Percentiles rank a stretch among this genome's conserved stretches.
Evolutionary conservation across 768 basidiomycete species (phyloP).

Genomic region (Guyanaporus albipodus): DNA sequence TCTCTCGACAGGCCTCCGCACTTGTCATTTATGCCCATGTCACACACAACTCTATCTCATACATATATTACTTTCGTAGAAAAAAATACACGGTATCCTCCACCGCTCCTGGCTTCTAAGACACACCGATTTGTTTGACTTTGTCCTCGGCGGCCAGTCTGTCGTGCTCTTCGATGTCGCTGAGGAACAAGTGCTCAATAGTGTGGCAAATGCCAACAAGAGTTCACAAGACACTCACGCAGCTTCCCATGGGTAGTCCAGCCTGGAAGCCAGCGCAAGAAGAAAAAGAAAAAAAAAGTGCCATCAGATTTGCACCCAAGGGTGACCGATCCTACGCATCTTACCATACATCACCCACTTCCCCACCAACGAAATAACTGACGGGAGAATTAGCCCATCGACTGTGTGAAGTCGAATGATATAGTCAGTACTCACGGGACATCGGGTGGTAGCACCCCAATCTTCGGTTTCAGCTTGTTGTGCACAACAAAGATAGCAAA

Average conservation of each 20-base stretch:
- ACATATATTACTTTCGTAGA: too few species aligned
- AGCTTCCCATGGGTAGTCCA: slow-evolving; percentile 85
- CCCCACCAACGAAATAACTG: slow-evolving; percentile 79
- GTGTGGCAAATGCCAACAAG: background rate
- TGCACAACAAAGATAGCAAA: slow-evolving; percentile 95
- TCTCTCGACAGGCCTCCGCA: slow-evolving; percentile 1
- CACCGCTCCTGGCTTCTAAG: background rate
- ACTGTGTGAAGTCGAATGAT: slow-evolving; percentile 1
- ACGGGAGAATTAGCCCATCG: slow-evolving; percentile 8
- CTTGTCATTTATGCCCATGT: too few species aligned
- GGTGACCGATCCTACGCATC: slow-evolving; percentile 22
- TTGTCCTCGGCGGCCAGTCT: slow-evolving; percentile 49
- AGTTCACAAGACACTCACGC: slow-evolving; percentile 42
- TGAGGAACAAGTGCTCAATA: slow-evolving; percentile 24
- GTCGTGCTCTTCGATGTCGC: slow-evolving; percentile 77
- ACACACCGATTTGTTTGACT: slow-evolving; percentile 1
- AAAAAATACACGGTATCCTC: background rate
- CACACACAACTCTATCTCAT: background rate
- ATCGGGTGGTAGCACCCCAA: slow-evolving; percentile 65
- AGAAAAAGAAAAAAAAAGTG: background rate
- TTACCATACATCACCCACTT: slow-evolving; percentile 70
- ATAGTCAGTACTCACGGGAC: slow-evolving; percentile 46
- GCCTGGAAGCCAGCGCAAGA: slow-evolving; percentile 42
- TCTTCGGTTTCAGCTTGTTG: slow-evolving; percentile 88
- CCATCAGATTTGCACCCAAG: slow-evolving; percentile 16